These are phyloP conservation scores for Pseudisothecium myosuroides DNA, from an alignment of 225 moss, liverwort and hornwort genomes.

Conservation along the genomic window DNA sequence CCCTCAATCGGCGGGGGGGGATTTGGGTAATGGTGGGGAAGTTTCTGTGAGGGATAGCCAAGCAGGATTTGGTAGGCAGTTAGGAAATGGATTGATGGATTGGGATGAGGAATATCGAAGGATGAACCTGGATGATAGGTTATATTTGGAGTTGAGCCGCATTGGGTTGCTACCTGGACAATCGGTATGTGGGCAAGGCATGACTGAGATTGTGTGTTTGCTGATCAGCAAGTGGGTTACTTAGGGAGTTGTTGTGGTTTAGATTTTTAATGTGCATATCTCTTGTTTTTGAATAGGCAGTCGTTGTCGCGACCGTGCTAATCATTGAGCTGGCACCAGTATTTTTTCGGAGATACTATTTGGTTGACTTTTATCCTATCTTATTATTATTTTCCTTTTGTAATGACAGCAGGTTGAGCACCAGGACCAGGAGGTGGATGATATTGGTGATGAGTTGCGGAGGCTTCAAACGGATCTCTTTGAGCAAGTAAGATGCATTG, in stretches of 20 bases:
- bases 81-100: slow-evolving; percentile 42
- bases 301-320: not conserved
- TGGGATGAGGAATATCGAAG: slow-evolving; percentile 78
- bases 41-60: slow-evolving; percentile 34
- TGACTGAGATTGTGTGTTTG: not conserved
- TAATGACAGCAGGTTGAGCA: slow-evolving; percentile 41
- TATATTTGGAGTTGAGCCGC: slow-evolving; percentile 67
- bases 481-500: slow-evolving; percentile 25
- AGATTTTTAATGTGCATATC: not conserved
- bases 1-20: slow-evolving; percentile 21
- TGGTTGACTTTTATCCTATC: not conserved
- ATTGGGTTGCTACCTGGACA: slow-evolving; percentile 63
- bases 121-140: slow-evolving; percentile 77
- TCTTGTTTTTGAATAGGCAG: not conserved
- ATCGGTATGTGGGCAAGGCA: slow-evolving; percentile 28
- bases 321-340: not conserved
- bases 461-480: slow-evolving; percentile 48
- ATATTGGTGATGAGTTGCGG: slow-evolving; percentile 58
- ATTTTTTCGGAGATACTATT: not conserved
- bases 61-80: slow-evolving; percentile 9
- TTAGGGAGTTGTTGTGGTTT: not conserved
- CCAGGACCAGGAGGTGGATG: slow-evolving; percentile 64
- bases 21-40: slow-evolving; percentile 33
- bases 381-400: not conserved
- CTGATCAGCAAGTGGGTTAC: not conserved